phyloP scores from a whole-genome alignment of 371 early-diverging fungal genomes.

The Gilbertella persicaria region DNA sequence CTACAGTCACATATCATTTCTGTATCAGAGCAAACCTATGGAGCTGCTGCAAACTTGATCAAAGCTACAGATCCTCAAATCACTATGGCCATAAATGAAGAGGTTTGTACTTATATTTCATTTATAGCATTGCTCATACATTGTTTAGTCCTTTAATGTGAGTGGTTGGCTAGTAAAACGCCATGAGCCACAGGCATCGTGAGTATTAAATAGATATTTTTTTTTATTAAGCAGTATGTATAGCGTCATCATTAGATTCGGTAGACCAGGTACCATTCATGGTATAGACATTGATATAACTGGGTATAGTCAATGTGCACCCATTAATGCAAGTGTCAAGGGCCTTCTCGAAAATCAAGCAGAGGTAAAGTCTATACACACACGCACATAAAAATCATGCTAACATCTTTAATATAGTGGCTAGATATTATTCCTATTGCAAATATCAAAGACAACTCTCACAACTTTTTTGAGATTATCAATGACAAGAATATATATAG shows the following conservation, averaged over 20 bases:
- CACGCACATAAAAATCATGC: neutral
- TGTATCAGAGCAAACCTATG: too few relatives aligned
- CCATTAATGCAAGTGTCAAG: neutral
- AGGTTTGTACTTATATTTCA: too few relatives aligned
- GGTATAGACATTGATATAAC: constrained; percentile 4
- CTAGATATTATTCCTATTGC: neutral
- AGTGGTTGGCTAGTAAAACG: constrained; percentile 13
- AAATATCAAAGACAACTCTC: neutral
- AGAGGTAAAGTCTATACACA: too few relatives aligned
- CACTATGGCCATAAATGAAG: too few relatives aligned
- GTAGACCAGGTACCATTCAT: neutral
- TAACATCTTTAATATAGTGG: neutral
- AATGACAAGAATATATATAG: neutral
- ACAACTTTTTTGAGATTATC: constrained; percentile 9
- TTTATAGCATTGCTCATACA: too few relatives aligned
- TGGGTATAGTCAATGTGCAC: constrained; percentile 9
- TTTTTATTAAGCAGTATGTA: too few relatives aligned
- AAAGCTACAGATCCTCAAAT: too few relatives aligned
- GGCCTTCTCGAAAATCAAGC: neutral
- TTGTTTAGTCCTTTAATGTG: too few relatives aligned
- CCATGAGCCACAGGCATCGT: neutral
- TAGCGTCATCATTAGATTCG: constrained; percentile 3
- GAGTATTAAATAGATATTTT: neutral
- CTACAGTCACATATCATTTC: too few relatives aligned
- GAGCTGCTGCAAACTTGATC: too few relatives aligned